These are phyloP conservation scores for Verticillium tricorpus DNA, from an alignment of 2,329 filamentous ascomycete genomes.

Conservation along the genomic window DNA sequence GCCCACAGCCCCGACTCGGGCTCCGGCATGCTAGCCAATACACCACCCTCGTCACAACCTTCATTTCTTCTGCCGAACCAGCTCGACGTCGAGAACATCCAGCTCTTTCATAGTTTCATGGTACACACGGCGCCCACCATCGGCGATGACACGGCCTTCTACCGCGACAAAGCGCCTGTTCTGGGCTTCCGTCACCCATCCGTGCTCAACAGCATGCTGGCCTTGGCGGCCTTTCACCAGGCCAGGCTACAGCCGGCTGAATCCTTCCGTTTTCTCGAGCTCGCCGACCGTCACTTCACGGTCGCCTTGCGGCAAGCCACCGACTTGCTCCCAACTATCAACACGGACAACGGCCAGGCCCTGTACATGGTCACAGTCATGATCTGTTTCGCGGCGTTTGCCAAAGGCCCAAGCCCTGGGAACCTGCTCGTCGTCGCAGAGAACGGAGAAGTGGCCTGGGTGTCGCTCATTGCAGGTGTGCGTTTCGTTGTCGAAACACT, in stretches of 20 bases:
- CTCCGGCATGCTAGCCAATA: background rate
- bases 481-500: conserved; percentile 12
- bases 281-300: conserved; percentile 16
- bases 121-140: conserved; percentile 12
- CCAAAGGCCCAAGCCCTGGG: conserved; percentile 11
- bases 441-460: conserved; percentile 14
- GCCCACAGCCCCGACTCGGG: conserved; percentile 1
- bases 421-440: conserved; percentile 13
- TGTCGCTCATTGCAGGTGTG: conserved; percentile 13
- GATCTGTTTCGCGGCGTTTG: conserved; percentile 16
- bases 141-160: conserved; percentile 11
- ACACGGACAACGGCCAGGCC: conserved; percentile 13
- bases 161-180: conserved; percentile 14
- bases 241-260: conserved; percentile 7
- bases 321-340: conserved; percentile 13
- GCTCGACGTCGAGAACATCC: conserved; percentile 16
- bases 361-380: conserved; percentile 18
- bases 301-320: conserved; percentile 14
- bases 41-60: background rate
- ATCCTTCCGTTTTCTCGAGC: conserved; percentile 3
- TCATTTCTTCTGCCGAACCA: background rate
- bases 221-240: conserved; percentile 17
- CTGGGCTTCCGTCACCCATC: conserved; percentile 19
- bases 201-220: conserved; percentile 18
- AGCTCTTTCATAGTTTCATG: conserved; percentile 20